Evolutionary conservation across 495 filamentous ascomycete genomes (phyloP).

Genomic region (Penicillium lagena): DNA sequence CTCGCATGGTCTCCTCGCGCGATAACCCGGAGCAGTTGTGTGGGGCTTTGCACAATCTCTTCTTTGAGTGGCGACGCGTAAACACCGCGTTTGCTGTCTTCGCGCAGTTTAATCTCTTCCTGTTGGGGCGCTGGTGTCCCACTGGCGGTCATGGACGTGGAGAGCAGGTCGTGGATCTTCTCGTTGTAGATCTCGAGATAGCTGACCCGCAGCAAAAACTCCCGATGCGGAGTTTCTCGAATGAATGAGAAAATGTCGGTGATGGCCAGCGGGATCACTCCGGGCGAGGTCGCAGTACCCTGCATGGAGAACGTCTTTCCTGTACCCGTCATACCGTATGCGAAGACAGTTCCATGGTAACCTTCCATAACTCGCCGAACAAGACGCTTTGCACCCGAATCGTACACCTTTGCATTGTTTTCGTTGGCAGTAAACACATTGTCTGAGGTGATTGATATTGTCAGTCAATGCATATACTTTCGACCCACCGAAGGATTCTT

Average conservation of each 20-base stretch:
- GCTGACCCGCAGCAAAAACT: conserved; percentile 93
- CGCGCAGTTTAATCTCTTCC: conserved; percentile 94
- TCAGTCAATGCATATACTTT: no score
- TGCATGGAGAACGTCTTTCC: conserved; percentile 99
- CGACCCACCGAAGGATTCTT: conserved; percentile 17
- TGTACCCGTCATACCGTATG: conserved; percentile 98
- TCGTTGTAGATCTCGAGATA: conserved; percentile 99
- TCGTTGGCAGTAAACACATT: conserved; percentile 93
- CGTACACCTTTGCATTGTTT: conserved; percentile 90
- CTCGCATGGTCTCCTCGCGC: conserved; percentile 88
- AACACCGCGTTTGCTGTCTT: conserved; percentile 92
- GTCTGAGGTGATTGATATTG: conserved; percentile 43
- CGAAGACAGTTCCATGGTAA: conserved; percentile 97
- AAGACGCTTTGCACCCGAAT: conserved; percentile 84
- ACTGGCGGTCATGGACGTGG: conserved; percentile 48
- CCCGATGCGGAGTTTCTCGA: conserved; percentile 87
- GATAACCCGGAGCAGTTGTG: conserved; percentile 90
- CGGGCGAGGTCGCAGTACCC: conserved; percentile 91
- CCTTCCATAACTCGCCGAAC: conserved; percentile 98
- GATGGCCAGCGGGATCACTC: conserved; percentile 94
- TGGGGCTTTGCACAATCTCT: conserved; percentile 97
- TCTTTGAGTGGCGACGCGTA: conserved; percentile 96
- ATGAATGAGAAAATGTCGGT: conserved; percentile 99
- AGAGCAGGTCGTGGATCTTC: conserved; percentile 89
- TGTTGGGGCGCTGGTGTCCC: conserved; percentile 44